Evolutionary conservation across 2,329 filamentous ascomycete species (phyloP).

Genomic region (Penicillium sclerotigenum): DNA sequence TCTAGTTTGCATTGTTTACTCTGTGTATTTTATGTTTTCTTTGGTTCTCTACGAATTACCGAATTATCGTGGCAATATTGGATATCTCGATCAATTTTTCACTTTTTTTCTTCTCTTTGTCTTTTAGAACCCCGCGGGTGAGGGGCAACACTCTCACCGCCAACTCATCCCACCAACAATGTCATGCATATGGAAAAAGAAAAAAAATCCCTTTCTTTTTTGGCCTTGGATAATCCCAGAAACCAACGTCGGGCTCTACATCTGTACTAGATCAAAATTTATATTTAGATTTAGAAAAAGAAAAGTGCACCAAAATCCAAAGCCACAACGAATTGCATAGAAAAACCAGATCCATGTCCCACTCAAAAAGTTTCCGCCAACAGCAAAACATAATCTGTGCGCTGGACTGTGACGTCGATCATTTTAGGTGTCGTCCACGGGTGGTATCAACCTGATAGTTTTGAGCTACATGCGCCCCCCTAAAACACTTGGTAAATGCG

Average conservation of each 20-base stretch:
- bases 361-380: background rate
- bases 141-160: constrained; percentile 23
- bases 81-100: background rate
- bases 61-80: background rate
- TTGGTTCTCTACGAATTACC: background rate
- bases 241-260: constrained; percentile 1
- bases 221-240: background rate
- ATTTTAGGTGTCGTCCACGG: constrained; percentile 11
- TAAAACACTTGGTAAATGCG: background rate
- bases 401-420: constrained; percentile 9
- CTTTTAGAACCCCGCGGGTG: constrained; percentile 14
- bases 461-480: background rate
- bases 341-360: background rate
- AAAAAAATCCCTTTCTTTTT: background rate
- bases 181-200: constrained; percentile 15
- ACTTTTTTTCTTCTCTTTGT: background rate
- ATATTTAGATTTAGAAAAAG: background rate
- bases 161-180: constrained; percentile 19
- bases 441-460: background rate
- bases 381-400: constrained; percentile 1
- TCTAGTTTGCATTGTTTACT: constrained; percentile 14
- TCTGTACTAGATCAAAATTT: constrained; percentile 2
- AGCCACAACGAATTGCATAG: background rate
- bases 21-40: constrained; percentile 3
- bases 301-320: background rate